Evolutionary conservation across 2,329 filamentous ascomycete species (phyloP).

Genomic region (Cercospora sp.): DNA sequence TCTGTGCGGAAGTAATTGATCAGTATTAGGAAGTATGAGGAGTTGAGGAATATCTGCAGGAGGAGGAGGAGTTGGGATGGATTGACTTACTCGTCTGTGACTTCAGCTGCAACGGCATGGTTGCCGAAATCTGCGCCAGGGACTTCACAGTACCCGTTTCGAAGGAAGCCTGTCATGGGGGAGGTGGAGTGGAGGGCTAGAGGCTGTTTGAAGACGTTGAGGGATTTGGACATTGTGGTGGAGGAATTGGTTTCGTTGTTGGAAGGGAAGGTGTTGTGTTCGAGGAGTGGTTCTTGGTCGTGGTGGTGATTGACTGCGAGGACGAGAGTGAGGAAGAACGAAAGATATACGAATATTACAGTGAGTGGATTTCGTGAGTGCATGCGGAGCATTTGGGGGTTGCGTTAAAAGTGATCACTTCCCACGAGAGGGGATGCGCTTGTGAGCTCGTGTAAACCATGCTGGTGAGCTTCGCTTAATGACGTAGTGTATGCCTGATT

Average conservation of each 20-base stretch:
- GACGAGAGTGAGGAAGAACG: neutral
- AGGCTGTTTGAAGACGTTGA: slow-evolving; percentile 58
- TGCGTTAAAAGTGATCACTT: slow-evolving; percentile 1
- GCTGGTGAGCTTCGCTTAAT: neutral
- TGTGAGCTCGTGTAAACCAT: neutral
- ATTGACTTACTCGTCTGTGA: slow-evolving; percentile 50
- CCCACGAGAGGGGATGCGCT: neutral
- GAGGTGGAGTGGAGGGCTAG: slow-evolving; percentile 58
- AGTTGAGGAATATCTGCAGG: too few species aligned
- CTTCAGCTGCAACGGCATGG: slow-evolving; percentile 59
- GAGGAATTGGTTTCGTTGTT: slow-evolving; percentile 19
- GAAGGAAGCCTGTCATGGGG: slow-evolving; percentile 62
- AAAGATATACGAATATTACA: neutral
- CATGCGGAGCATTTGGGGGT: neutral
- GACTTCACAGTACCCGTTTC: slow-evolving; percentile 62
- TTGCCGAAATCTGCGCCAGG: slow-evolving; percentile 59
- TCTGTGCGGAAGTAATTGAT: neutral
- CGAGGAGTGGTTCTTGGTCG: slow-evolving; percentile 10
- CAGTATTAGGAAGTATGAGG: too few species aligned
- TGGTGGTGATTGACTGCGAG: slow-evolving; percentile 6
- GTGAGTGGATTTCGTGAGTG: neutral
- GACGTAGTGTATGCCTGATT: neutral
- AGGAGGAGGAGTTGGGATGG: too few species aligned
- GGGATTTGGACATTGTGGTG: slow-evolving; percentile 39
- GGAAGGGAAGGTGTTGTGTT: slow-evolving; percentile 7